Conservation (phyloP, 768 basidiomycete species). For the Pleurotus platypus region DNA sequence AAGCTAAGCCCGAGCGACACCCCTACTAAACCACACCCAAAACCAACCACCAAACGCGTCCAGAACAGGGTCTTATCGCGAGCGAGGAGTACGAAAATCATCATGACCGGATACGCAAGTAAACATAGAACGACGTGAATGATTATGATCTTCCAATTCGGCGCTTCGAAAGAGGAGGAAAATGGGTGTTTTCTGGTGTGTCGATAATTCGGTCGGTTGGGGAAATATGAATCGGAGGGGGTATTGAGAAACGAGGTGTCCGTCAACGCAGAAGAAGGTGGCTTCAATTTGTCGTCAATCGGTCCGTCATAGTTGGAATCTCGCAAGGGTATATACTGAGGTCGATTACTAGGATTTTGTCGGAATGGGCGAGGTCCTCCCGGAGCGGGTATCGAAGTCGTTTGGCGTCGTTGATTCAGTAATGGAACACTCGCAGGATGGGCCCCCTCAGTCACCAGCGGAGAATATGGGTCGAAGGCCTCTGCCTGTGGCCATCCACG, state of each 20-base stretch:
- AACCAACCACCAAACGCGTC: slow-evolving; percentile 33
- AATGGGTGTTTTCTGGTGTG: slow-evolving; percentile 23
- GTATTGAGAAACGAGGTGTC: slow-evolving; percentile 2
- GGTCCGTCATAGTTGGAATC: neutral
- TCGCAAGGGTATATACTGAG: slow-evolving; percentile 4
- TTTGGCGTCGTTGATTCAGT: slow-evolving; percentile 1
- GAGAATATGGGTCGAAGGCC: slow-evolving; percentile 2
- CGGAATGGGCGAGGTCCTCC: slow-evolving; percentile 6
- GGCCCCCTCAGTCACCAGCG: neutral
- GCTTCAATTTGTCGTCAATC: neutral
- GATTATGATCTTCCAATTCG: slow-evolving; percentile 25
- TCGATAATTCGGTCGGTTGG: neutral
- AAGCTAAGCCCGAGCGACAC: slow-evolving; percentile 27
- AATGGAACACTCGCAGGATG: neutral
- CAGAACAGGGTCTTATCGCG: slow-evolving; percentile 31
- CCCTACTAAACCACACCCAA: slow-evolving; percentile 31
- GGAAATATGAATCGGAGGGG: neutral
- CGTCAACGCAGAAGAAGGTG: neutral
- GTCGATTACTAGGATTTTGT: neutral
- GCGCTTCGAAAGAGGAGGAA: slow-evolving; percentile 26
- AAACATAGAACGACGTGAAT: slow-evolving; percentile 28
- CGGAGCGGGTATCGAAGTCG: neutral
- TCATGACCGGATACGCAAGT: slow-evolving; percentile 28
- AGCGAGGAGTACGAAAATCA: slow-evolving; percentile 25
- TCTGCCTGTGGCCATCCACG: neutral